Percentiles rank a stretch among this genome's conserved stretches.
These are phyloP conservation scores for Neoscytalidium dimidiatum DNA, from an alignment of 2,329 filamentous ascomycete genomes.

Conservation along the genomic window DNA sequence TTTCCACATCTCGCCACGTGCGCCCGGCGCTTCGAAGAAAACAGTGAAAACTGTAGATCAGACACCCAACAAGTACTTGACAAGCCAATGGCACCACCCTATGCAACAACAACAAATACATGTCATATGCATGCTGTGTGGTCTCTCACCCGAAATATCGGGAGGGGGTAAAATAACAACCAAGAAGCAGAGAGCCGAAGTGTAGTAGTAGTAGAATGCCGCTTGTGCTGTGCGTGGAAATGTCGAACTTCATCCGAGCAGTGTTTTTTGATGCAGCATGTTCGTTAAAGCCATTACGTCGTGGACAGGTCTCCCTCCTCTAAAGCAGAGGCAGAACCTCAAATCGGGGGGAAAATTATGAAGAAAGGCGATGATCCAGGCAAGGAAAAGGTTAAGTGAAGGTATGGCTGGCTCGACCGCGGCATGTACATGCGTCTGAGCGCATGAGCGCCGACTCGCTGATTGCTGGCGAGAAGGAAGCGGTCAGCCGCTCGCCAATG, in stretches of 20 bases:
- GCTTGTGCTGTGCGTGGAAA: background rate
- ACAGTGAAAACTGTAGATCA: background rate
- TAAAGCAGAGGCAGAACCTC: conserved; percentile 6
- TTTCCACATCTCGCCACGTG: conserved; percentile 1
- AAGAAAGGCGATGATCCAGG: background rate
- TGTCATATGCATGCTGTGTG: background rate
- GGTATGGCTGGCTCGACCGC: background rate
- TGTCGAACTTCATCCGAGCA: conserved; percentile 3
- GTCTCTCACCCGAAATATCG: background rate
- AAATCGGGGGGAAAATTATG: background rate
- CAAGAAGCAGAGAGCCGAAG: conserved; percentile 1
- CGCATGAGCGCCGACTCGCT: background rate
- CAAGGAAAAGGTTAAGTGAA: background rate
- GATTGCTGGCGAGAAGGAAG: background rate
- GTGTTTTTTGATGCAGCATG: background rate
- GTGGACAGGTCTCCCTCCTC: conserved; percentile 12
- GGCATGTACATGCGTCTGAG: background rate
- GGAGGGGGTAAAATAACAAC: background rate
- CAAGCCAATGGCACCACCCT: conserved; percentile 11
- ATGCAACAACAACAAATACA: background rate
- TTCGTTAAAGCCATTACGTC: conserved; percentile 17
- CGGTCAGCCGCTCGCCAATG: conserved; percentile 16
- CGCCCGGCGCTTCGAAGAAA: conserved; percentile 2
- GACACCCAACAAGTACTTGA: conserved; percentile 1
- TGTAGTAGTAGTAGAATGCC: background rate